Base-by-base conservation (phyloP, 2,329 filamentous ascomycete species). In the Xylaria sp. region DNA sequence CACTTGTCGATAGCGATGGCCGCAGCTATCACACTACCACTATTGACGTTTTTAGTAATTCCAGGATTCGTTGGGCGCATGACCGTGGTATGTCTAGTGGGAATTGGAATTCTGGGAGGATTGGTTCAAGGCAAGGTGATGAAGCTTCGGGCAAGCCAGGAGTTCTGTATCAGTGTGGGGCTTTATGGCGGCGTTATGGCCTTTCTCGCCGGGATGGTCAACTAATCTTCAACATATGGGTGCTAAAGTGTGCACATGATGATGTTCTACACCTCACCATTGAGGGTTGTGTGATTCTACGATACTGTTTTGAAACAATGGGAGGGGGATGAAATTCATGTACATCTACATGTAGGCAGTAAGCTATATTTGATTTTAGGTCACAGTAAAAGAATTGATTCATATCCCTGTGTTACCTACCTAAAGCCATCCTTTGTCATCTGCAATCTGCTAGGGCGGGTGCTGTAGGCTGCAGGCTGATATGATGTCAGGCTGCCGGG, bases 41-140 rank as follows among this genome's bases (percentile, higher is more conserved):
- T 90, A 1, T 72, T 90, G 9, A 83, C 86, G 0, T 91, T 90
- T 72, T 76, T 82, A 5, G 80, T 88, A 25, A 85, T 90, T 22
- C 81, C 84, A 0, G 83, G 84, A 5, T 87, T 89, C 66, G 74
- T 84, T 0, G 86, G 84, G 1, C 82, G 88, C n/a, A 81, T 90
- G 69, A 83, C 84, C 0, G 83, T 90, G 2, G 84, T 88, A 1
- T 72, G 84, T 3, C 78, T 90, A 0, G 83, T 87, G 0, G 84
- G 82, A 0, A 77, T 82, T 0, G 81, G 84, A 1, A 80, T 85
- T 6, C 63, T 76, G 0, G 74, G 72, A 62, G 75, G 76, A 0
- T 75, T 77, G 51, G 58, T 77, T 17, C 70, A 77, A 47, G 72
- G 72, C 5, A 64, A 68, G 1, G 70, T 74, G 1, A 64, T 76